Evolutionary conservation across 768 basidiomycete species (phyloP).

Genomic region (Suillus discolor): DNA sequence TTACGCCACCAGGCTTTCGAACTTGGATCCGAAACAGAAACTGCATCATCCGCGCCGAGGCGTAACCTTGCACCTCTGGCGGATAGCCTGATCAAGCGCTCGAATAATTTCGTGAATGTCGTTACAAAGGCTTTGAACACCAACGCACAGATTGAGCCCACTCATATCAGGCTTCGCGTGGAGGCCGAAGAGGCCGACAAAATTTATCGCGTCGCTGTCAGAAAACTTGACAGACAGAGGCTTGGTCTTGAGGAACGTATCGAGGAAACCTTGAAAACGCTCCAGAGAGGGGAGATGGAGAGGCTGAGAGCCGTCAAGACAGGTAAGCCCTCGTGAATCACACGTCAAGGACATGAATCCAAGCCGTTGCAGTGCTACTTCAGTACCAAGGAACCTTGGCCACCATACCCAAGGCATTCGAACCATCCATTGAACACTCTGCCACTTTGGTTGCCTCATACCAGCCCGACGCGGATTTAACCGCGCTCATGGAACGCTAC

Average conservation of each 20-base stretch:
- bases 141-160: conserved; percentile 56
- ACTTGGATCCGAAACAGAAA: conserved; percentile 29
- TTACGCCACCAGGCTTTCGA: conserved; percentile 31
- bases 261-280: conserved; percentile 76
- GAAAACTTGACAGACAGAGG: conserved; percentile 83
- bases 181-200: conserved; percentile 85
- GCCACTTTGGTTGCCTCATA: conserved; percentile 78
- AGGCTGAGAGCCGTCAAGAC: conserved; percentile 84
- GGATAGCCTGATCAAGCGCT: conserved; percentile 67
- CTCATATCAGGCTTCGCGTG: conserved; percentile 66
- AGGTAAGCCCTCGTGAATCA: conserved; percentile 41
- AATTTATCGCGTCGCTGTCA: conserved; percentile 76
- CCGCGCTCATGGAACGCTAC: conserved; percentile 87
- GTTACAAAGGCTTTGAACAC: conserved; percentile 71
- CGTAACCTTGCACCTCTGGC: conserved; percentile 41
- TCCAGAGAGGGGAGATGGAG: conserved; percentile 88
- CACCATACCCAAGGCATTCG: conserved; percentile 69
- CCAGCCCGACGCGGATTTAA: conserved; percentile 86
- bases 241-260: conserved; percentile 83
- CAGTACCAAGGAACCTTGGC: conserved; percentile 85
- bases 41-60: conserved; percentile 26
- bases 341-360: conserved; percentile 4
- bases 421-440: conserved; percentile 67
- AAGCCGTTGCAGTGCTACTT: conserved; percentile 57
- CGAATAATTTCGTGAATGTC: conserved; percentile 66